These are phyloP conservation scores for Colletotrichum trifolii DNA, from an alignment of 2,329 filamentous ascomycete species.

Conservation along the genomic window DNA sequence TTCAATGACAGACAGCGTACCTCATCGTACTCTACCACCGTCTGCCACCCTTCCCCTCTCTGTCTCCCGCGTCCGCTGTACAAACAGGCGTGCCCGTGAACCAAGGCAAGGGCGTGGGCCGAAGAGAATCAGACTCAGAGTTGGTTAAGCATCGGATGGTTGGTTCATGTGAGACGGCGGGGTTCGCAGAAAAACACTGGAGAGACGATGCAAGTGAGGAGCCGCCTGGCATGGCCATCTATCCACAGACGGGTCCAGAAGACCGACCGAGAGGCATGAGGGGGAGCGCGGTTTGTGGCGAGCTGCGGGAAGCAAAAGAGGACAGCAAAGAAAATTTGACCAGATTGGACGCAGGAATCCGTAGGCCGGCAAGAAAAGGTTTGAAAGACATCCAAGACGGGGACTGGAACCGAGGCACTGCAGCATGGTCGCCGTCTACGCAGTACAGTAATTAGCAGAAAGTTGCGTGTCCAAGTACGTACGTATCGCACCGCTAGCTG, in stretches of 20 bases:
- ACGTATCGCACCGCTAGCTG: constrained; percentile 12
- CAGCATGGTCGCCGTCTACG: too few relatives aligned
- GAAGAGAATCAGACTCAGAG: constrained; percentile 1
- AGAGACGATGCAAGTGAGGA: constrained; percentile 14
- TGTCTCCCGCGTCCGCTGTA: neutral
- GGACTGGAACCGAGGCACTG: too few relatives aligned
- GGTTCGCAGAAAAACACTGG: constrained; percentile 2
- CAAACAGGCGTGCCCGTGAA: constrained; percentile 1
- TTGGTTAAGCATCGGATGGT: constrained; percentile 8
- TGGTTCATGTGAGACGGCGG: constrained; percentile 28
- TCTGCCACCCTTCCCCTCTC: neutral
- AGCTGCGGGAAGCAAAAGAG: constrained; percentile 2
- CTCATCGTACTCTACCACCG: neutral
- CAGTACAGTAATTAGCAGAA: too few relatives aligned
- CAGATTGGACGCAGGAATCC: constrained; percentile 20
- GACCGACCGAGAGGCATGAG: neutral
- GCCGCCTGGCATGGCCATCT: constrained; percentile 9
- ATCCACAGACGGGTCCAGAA: constrained; percentile 3
- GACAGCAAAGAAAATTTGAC: neutral
- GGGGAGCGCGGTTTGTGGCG: neutral
- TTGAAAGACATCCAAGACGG: too few relatives aligned
- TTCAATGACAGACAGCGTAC: neutral
- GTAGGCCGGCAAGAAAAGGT: neutral
- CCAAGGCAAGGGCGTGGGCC: constrained; percentile 1
- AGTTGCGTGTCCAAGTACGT: constrained; percentile 11